Base-by-base conservation (phyloP, 768 basidiomycete genomes). In the Dentipellis sp. region DNA sequence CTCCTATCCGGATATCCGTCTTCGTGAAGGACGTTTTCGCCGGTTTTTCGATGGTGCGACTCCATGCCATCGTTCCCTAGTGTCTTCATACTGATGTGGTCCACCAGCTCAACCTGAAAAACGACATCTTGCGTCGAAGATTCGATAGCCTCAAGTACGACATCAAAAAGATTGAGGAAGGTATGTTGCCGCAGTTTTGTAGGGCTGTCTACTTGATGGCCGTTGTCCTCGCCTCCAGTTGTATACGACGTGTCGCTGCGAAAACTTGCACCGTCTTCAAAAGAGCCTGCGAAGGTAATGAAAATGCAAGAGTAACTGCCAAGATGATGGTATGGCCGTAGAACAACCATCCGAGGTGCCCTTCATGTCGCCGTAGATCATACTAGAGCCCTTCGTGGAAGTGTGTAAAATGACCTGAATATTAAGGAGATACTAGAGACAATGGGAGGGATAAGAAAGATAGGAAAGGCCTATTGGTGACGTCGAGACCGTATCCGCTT, bases 161-260 rank as follows among this genome's bases (percentile, higher is more conserved):
- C 66, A 78, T 91, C 58, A 91, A 91, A 68, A 90, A 89, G 64
- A 86, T 92, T 16, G 89, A 91, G 72, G 90, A 91, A 83, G 89
- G 90, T 80, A 55, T 50, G 74, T 34, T 29, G 22, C 50, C 46
- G 37, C 50, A 10, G 16, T n/a, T 29, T 6, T 16, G 10, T 47
- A 48, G 12, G 34, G 39, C 14, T 4, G 21, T 42, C 42, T 38
- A n/a, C 19, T 46, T 54, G 51, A 23, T 53, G 34, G 53, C 34
- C 59, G 48, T 61, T 61, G 45, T 17, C 23, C 19, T 11, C 40
- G 54, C 22, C 38, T 56, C 19, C 59, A 92, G 89, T 92, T 50
- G 90, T 91, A 1, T 92, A 92, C 64, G 90, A 92, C 66, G 81
- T 92, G 14, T 89, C 89, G 37, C 70, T 92, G 36, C 77, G 90